Evolutionary conservation across 768 basidiomycete genomes (phyloP).

Genomic region (Boletus insuetus): DNA sequence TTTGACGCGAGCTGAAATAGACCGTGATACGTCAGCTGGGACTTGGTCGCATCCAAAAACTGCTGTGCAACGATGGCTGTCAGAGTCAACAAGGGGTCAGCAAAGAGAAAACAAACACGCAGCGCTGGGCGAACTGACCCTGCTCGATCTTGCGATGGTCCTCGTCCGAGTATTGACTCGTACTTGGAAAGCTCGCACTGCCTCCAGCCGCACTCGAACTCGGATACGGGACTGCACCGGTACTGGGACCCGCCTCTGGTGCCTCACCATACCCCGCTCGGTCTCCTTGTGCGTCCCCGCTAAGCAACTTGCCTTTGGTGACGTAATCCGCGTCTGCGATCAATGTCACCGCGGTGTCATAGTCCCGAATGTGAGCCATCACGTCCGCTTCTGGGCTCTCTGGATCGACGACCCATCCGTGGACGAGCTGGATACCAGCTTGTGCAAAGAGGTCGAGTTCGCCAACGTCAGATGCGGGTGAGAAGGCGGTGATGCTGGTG

Average conservation of each 20-base stretch:
- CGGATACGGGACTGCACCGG: background rate
- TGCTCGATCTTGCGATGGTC: conserved; percentile 65
- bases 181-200: background rate
- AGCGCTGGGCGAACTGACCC: conserved; percentile 43
- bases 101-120: background rate
- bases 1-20: conserved; percentile 69
- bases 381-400: conserved; percentile 55
- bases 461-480: conserved; percentile 61
- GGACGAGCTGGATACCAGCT: conserved; percentile 76
- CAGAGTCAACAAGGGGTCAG: background rate
- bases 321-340: conserved; percentile 81
- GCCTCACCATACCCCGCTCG: background rate
- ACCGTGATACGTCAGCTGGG: conserved; percentile 87
- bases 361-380: conserved; percentile 56
- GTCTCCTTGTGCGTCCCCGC: background rate
- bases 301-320: conserved; percentile 58
- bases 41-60: conserved; percentile 69
- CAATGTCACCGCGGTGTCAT: conserved; percentile 69
- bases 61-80: conserved; percentile 64
- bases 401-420: conserved; percentile 66
- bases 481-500: conserved; percentile 64
- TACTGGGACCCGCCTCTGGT: background rate
- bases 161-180: conserved; percentile 43
- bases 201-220: background rate
- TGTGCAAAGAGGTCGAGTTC: conserved; percentile 86